Evolutionary conservation across 202 grass and related monocot genomes (phyloP), one percentile per base, ranked within the genome.

Genomic region (Panicum hallii): DNA sequence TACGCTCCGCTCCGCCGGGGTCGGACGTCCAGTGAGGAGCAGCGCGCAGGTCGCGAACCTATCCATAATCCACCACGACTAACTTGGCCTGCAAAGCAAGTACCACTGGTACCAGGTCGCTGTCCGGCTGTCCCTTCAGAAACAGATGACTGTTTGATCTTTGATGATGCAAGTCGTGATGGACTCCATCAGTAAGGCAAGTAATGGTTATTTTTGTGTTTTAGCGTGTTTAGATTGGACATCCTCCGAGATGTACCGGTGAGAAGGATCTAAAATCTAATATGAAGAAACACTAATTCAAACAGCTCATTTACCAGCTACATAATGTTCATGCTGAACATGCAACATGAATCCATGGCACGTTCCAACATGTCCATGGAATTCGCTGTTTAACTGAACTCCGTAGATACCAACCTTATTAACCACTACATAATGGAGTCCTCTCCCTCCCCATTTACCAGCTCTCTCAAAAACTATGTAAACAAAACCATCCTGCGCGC

Each of bases 381-480:
- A 64, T 57, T 38, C 11, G 12, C 52, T 10, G 49, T 17, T 52
- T 12, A 46, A 53, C 34, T 36, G 0, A 48, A 55, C 80, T 83
- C 19, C 9, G 19, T 22, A 30, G 28, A 63, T 17, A 82, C 7
- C 75, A 43, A 87, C 50, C 30, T 87, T 87, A 81, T 87, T 84
- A 50, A 50, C 30, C 38, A 70, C 84, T 78, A 75, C 63, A 61
- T 72, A 87, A 87, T 46, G 77, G 77, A 87, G 82, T 80, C 32
- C 69, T 40, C 70, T 47, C 75, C 72, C 86, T 81, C 79, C 82
- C 41, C 64, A 70, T 67, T 82, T 74, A 72, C 82, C 78, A 82
- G 41, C 84, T 82, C 80, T 11, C 28, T 61, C n/a, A 61, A 80
- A 77, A 62, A 70, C 79, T 86, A 79, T 56, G 45, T 46, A 63